phyloP scores from a whole-genome alignment of 139 green algal genomes.

The Chlamydomonas applanata region DNA sequence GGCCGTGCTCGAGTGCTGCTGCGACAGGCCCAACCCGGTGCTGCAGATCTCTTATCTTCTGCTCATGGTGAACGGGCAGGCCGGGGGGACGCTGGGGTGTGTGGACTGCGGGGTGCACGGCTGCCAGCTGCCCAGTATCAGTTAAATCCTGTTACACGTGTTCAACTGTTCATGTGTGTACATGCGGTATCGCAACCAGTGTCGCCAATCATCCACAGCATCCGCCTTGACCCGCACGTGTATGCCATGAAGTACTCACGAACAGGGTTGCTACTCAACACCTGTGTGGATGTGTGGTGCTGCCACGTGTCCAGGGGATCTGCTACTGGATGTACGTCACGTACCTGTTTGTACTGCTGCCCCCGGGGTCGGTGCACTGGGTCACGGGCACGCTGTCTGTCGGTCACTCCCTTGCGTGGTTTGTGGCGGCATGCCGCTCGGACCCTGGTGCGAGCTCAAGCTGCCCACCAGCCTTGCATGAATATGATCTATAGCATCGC shows the following conservation, averaged over 20 bases:
- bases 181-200: too few relatives aligned
- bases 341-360: conserved; percentile 48
- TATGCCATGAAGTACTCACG: too few relatives aligned
- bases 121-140: too few relatives aligned
- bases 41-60: not conserved
- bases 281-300: too few relatives aligned
- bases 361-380: conserved; percentile 20
- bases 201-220: too few relatives aligned
- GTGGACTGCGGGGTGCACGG: too few relatives aligned
- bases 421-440: conserved; percentile 36
- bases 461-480: too few relatives aligned
- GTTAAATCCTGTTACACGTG: too few relatives aligned
- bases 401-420: conserved; percentile 19
- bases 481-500: too few relatives aligned
- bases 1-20: conserved; percentile 19
- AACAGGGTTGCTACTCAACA: too few relatives aligned
- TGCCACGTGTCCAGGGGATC: not conserved
- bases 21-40: conserved; percentile 40
- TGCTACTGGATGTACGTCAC: conserved; percentile 35
- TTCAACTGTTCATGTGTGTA: too few relatives aligned
- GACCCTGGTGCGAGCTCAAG: conserved; percentile 36
- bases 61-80: not conserved
- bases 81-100: not conserved
- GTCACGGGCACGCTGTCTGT: conserved; percentile 33
- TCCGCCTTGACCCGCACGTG: too few relatives aligned